Evolutionary conservation across 1,284 basidiomycete genomes (phyloP).

Genomic region (Kalmanozyma brasiliensis): DNA sequence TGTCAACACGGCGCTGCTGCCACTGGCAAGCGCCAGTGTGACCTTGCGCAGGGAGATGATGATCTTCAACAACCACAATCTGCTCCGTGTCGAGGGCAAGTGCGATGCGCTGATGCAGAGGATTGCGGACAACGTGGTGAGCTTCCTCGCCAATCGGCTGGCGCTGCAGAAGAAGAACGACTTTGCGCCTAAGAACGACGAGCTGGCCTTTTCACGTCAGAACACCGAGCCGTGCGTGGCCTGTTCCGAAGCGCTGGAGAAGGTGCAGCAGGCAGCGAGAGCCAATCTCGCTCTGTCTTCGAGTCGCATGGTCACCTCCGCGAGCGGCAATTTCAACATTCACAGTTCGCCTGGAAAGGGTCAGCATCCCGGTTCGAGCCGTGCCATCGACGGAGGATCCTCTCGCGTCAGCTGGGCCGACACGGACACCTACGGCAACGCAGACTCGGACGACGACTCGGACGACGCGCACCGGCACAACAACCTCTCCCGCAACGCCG

Average conservation of each 20-base stretch:
- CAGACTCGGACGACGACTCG: conserved; percentile 1
- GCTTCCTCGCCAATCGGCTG: conserved; percentile 74
- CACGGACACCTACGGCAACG: conserved; percentile 6
- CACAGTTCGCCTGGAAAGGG: conserved; percentile 16
- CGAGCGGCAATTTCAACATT: conserved; percentile 18
- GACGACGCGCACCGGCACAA: conserved; percentile 21
- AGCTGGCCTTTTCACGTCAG: conserved; percentile 89
- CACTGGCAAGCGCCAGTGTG: conserved; percentile 84
- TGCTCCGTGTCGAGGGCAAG: conserved; percentile 86
- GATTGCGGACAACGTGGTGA: conserved; percentile 75
- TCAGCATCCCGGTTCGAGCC: conserved; percentile 11
- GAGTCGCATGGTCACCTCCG: conserved; percentile 25
- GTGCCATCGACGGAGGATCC: conserved; percentile 8
- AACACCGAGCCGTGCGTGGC: conserved; percentile 95
- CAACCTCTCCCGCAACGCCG: conserved; percentile 76
- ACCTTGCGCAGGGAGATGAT: conserved; percentile 92
- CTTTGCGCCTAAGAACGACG: conserved; percentile 87
- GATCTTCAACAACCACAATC: conserved; percentile 88
- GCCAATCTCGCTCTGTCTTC: conserved; percentile 72
- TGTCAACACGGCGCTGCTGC: conserved; percentile 87
- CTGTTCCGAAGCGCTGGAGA: conserved; percentile 86
- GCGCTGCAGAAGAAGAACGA: conserved; percentile 95
- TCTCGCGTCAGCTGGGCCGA: conserved; percentile 27
- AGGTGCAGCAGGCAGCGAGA: conserved; percentile 79
- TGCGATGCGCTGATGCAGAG: conserved; percentile 86